These are phyloP conservation scores for Simmondsia chinensis DNA, from an alignment of 148 eudicot species.

Conservation along the genomic window DNA sequence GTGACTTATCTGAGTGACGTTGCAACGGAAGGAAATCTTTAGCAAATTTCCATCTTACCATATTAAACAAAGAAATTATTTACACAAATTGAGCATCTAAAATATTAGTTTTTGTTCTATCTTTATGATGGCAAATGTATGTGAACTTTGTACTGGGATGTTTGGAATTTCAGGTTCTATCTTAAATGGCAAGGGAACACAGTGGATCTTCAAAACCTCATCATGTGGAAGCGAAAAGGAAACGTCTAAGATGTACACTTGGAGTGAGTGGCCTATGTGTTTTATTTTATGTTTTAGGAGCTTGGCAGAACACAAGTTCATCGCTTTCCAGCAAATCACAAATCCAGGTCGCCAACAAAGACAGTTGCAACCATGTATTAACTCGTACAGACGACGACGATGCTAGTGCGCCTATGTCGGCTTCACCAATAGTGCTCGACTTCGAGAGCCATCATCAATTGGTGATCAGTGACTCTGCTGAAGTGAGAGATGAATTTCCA, in stretches of 20 bases:
- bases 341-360: slow-evolving; percentile 18
- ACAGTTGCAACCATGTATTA: slow-evolving; percentile 23
- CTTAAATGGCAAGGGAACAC: slow-evolving; percentile 62
- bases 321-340: slow-evolving; percentile 27
- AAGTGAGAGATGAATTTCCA: slow-evolving; percentile 22
- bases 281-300: slow-evolving; percentile 64
- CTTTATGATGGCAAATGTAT: too few relatives aligned
- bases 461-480: slow-evolving; percentile 27
- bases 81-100: too few relatives aligned
- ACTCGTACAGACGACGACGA: slow-evolving; percentile 2
- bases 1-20: too few relatives aligned
- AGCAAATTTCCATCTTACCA: too few relatives aligned
- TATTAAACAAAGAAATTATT: too few relatives aligned
- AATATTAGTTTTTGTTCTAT: too few relatives aligned
- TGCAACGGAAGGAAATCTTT: too few relatives aligned
- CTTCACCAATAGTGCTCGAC: slow-evolving; percentile 22
- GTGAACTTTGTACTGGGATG: too few relatives aligned
- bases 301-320: slow-evolving; percentile 45
- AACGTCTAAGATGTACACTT: slow-evolving; percentile 54
- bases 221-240: slow-evolving; percentile 40
- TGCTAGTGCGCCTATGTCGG: slow-evolving; percentile 6
- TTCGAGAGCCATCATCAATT: slow-evolving; percentile 72
- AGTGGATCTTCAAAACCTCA: slow-evolving; percentile 66
- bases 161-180: too few relatives aligned
- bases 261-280: slow-evolving; percentile 64